Evolutionary conservation across 164 flowering plant species (phyloP).

Genomic region (Tetracentron sinense): DNA sequence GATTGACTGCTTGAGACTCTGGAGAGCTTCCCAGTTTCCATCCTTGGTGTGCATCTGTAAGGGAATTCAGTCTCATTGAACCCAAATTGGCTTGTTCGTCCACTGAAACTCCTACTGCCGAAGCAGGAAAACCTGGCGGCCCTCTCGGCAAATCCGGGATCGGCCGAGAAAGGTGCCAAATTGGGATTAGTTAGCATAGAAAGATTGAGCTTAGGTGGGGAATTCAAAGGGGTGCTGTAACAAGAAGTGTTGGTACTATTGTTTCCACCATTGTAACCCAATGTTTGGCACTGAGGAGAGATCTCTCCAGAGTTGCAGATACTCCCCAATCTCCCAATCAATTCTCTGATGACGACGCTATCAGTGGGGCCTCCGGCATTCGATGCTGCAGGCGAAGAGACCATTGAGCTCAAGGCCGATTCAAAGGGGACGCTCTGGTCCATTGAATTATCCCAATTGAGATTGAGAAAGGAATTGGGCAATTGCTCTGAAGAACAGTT

Average conservation of each 20-base stretch:
- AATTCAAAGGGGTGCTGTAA: conserved; percentile 59
- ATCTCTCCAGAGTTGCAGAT: conserved; percentile 57
- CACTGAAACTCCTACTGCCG: conserved; percentile 42
- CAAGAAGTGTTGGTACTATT: conserved; percentile 42
- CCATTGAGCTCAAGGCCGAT: conserved; percentile 59
- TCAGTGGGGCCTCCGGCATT: conserved; percentile 28
- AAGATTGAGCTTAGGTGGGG: conserved; percentile 80
- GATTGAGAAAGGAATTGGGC: conserved; percentile 32
- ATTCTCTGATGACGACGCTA: conserved; percentile 43
- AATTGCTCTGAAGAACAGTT: conserved; percentile 33
- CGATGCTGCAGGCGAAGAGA: conserved; percentile 50
- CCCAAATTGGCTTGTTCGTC: conserved; percentile 32
- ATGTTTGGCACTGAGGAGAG: conserved; percentile 28
- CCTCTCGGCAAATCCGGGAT: conserved; percentile 83
- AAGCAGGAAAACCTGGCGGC: conserved; percentile 83
- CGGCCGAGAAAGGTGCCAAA: conserved; percentile 51
- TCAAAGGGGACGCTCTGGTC: conserved; percentile 42
- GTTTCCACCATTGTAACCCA: conserved; percentile 13
- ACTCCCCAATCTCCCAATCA: conserved; percentile 65
- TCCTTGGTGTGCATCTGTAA: conserved; percentile 18
- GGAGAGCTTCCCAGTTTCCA: conserved; percentile 41
- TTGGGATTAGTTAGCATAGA: conserved; percentile 23
- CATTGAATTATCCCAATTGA: conserved; percentile 52
- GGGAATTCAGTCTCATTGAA: conserved; percentile 31
- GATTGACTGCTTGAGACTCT: conserved; percentile 57